These are phyloP conservation scores for Mychonastes homosphaera DNA, from an alignment of 139 green algal species.

Conservation along the genomic window DNA sequence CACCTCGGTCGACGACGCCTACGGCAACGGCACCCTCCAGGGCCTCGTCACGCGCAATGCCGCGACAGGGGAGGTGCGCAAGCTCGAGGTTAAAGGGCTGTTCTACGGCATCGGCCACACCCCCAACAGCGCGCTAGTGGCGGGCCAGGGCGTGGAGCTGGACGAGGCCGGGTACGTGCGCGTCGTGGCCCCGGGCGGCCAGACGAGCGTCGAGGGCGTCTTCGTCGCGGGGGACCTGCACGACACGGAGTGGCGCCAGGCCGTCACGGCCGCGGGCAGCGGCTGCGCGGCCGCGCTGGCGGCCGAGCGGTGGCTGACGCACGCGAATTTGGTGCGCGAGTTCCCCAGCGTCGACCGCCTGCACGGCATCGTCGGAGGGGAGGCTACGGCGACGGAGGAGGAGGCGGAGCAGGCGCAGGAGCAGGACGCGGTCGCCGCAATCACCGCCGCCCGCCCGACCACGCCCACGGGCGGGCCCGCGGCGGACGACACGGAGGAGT, in stretches of 20 bases:
- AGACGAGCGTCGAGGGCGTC: slow-evolving; percentile 75
- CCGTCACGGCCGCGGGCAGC: slow-evolving; percentile 88
- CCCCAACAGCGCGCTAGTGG: slow-evolving; percentile 77
- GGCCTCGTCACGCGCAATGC: slow-evolving; percentile 1
- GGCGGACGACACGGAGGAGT: slow-evolving; percentile 34
- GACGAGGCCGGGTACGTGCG: slow-evolving; percentile 87
- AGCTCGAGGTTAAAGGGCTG: slow-evolving; percentile 68
- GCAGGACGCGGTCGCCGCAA: background rate
- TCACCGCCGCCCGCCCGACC: background rate
- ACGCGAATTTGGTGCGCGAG: too few relatives aligned
- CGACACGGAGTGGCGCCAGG: slow-evolving; percentile 84
- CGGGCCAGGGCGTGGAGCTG: slow-evolving; percentile 66
- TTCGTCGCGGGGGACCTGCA: slow-evolving; percentile 90
- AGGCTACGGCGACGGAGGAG: background rate
- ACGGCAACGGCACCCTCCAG: slow-evolving; percentile 41
- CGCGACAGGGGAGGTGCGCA: slow-evolving; percentile 39
- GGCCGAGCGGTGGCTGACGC: slow-evolving; percentile 83
- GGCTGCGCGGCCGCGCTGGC: slow-evolving; percentile 91
- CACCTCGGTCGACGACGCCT: slow-evolving; percentile 65
- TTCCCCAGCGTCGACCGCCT: too few relatives aligned
- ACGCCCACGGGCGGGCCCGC: background rate
- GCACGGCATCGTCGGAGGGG: background rate
- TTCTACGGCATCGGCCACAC: slow-evolving; percentile 98
- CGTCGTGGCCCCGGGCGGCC: slow-evolving; percentile 48
- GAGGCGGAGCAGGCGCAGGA: too few relatives aligned